Conservation (phyloP, 2,329 filamentous ascomycete genomes). For the Trematosphaeria pertusa region DNA sequence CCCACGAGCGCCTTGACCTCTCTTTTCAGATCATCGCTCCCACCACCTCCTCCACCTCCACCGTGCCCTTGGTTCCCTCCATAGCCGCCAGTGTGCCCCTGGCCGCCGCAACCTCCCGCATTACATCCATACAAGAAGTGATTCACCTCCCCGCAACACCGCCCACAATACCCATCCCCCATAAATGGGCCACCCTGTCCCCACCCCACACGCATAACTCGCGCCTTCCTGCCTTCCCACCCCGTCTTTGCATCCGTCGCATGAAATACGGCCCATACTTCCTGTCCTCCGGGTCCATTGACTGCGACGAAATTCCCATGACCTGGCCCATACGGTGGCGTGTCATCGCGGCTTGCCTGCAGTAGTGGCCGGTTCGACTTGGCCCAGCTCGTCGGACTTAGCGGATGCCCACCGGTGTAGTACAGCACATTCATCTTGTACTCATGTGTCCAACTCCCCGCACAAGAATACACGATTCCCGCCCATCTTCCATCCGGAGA, state of each 20-base stretch:
- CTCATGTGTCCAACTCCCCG: constrained; percentile 55
- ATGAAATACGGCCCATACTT: constrained; percentile 54
- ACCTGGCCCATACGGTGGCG: constrained; percentile 54
- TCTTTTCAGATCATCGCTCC: constrained; percentile 19
- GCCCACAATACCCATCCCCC: constrained; percentile 49
- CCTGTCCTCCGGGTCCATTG: constrained; percentile 39
- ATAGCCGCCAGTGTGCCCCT: constrained; percentile 28
- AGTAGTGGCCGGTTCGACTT: constrained; percentile 51
- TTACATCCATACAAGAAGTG: constrained; percentile 41
- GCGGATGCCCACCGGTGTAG: constrained; percentile 50
- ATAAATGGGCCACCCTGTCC: constrained; percentile 49
- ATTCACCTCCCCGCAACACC: constrained; percentile 39
- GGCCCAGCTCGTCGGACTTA: constrained; percentile 46
- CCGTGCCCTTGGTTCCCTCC: constrained; percentile 31
- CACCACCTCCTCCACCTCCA: constrained; percentile 14
- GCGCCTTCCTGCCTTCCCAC: constrained; percentile 53
- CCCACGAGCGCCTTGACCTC: constrained; percentile 32
- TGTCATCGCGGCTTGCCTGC: constrained; percentile 39
- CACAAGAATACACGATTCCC: constrained; percentile 56
- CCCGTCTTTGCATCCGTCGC: constrained; percentile 55
- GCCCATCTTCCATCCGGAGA: constrained; percentile 48
- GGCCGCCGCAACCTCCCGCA: constrained; percentile 32
- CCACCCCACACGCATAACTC: constrained; percentile 53
- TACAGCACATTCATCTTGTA: constrained; percentile 58
- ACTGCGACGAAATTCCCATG: constrained; percentile 55